These are phyloP conservation scores for Phaeosphaeria sp. DNA, from an alignment of 2,329 filamentous ascomycete species.

Conservation along the genomic window DNA sequence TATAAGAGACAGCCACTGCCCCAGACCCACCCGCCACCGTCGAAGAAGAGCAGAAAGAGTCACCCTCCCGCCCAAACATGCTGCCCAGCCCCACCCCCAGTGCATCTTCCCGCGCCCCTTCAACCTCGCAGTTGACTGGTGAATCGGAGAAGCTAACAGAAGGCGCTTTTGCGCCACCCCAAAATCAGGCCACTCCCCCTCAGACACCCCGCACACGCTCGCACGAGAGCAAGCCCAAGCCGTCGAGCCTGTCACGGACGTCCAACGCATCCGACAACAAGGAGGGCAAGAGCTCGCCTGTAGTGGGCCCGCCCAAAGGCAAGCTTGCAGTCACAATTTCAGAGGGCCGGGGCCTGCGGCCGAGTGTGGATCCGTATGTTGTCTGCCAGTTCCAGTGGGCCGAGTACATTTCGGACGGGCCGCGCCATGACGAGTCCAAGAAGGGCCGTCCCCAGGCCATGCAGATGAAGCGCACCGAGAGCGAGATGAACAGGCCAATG, in stretches of 20 bases:
- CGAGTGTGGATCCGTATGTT: slow-evolving; percentile 88
- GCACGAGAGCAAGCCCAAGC: slow-evolving; percentile 59
- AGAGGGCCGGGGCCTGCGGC: slow-evolving; percentile 82
- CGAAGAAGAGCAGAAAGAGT: slow-evolving; percentile 32
- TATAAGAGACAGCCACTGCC: slow-evolving; percentile 4
- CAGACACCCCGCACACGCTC: slow-evolving; percentile 90
- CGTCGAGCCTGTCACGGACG: slow-evolving; percentile 60
- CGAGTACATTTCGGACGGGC: slow-evolving; percentile 91
- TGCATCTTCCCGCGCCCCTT: slow-evolving; percentile 55
- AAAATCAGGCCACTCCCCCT: slow-evolving; percentile 87
- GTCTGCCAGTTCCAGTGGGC: slow-evolving; percentile 97
- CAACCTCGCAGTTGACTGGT: slow-evolving; percentile 69
- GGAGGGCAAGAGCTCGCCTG: slow-evolving; percentile 58
- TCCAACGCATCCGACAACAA: slow-evolving; percentile 52
- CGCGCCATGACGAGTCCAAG: slow-evolving; percentile 65
- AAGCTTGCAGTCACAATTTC: slow-evolving; percentile 89
- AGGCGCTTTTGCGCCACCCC: slow-evolving; percentile 65
- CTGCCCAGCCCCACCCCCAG: slow-evolving; percentile 58
- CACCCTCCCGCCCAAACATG: slow-evolving; percentile 56
- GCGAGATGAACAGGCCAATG: slow-evolving; percentile 84
- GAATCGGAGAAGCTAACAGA: slow-evolving; percentile 88
- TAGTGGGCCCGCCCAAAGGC: slow-evolving; percentile 77
- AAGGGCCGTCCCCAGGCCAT: slow-evolving; percentile 50
- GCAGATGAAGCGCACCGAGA: slow-evolving; percentile 70
- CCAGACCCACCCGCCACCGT: slow-evolving; percentile 13